Evolutionary conservation across 306 rosid genomes (phyloP), one percentile per base, ranked within the genome.

Genomic region (Sesbania bispinosa): DNA sequence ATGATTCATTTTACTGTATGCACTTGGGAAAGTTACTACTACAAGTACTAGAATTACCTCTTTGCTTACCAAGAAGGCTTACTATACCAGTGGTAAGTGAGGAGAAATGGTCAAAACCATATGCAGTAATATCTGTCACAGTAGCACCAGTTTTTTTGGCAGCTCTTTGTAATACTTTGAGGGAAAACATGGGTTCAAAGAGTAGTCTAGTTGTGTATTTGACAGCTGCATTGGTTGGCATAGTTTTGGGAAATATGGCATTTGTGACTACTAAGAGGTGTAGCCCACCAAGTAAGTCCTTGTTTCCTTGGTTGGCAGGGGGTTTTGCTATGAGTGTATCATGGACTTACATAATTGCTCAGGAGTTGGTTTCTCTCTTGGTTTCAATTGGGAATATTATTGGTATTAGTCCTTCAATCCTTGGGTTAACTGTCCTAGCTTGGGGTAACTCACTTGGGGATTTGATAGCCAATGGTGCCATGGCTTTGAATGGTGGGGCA

Each of bases 321-420:
- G 96, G 94, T 0, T 92, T 92, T 76, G 53, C 48, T 6, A 92
- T 89, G 97, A 89, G 96, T 62, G 77, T 92, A 8, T 82, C 86
- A 10, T 92, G 97, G 97, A 92, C 89, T 46, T 92, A 92, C 5
- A 80, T 92, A 23, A 68, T 77, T 41, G 97, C 94, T 10, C 83
- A 83, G 32, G 97, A 92, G 64, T 65, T 92, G 19, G 92, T 92
- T 6, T 83, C 86, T 0, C 76, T 92, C 36, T 62, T 92, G 77
- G 78, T 84, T 11, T 83, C 97, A 9, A 64, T 83, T 2, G 87
- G 87, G 3, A 62, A 74, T 39, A 76, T 83, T 0, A 52, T 65
- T 23, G 84, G 87, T 50, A 54, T 80, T 29, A 80, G 70, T 13
- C 84, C 87, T 68, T 76, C 80, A 53, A 62, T 83, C 3, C 62